A percentile compares a stretch with the other conserved stretches of the same genome.
Conservation (phyloP, 805 yeast genomes). For the Saturnispora hagleri region DNA sequence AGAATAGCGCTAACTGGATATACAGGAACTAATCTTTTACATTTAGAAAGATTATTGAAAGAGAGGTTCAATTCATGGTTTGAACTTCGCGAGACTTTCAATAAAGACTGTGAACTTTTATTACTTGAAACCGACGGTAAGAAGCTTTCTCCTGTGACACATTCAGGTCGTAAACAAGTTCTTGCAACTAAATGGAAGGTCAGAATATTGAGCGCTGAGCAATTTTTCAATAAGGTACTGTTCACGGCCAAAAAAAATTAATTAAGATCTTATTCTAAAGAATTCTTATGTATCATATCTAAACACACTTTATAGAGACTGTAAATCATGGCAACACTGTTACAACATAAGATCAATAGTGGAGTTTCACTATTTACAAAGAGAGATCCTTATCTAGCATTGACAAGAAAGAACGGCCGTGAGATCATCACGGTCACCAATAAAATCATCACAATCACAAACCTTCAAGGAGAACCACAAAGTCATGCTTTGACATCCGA, state of each 20-base stretch:
- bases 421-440: constrained; percentile 21
- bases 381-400: constrained; percentile 14
- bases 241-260: not conserved
- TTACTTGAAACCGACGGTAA: constrained; percentile 21
- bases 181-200: constrained; percentile 21
- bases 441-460: constrained; percentile 16
- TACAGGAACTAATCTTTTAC: constrained; percentile 24
- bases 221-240: constrained; percentile 3
- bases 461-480: constrained; percentile 7
- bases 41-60: constrained; percentile 44
- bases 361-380: constrained; percentile 10
- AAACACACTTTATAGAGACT: not conserved
- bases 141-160: not conserved
- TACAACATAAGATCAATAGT: not conserved
- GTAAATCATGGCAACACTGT: not conserved
- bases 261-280: not conserved
- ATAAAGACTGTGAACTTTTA: constrained; percentile 43
- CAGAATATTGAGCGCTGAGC: constrained; percentile 3
- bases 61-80: constrained; percentile 35
- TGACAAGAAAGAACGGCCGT: constrained; percentile 20
- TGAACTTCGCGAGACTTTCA: constrained; percentile 41
- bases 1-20: constrained; percentile 24
- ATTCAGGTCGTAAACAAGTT: constrained; percentile 17
- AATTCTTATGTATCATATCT: not conserved
- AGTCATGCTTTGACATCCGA: constrained; percentile 9